Base-by-base conservation (phyloP, 441 rosid species). In the Erodium chrysanthum region DNA sequence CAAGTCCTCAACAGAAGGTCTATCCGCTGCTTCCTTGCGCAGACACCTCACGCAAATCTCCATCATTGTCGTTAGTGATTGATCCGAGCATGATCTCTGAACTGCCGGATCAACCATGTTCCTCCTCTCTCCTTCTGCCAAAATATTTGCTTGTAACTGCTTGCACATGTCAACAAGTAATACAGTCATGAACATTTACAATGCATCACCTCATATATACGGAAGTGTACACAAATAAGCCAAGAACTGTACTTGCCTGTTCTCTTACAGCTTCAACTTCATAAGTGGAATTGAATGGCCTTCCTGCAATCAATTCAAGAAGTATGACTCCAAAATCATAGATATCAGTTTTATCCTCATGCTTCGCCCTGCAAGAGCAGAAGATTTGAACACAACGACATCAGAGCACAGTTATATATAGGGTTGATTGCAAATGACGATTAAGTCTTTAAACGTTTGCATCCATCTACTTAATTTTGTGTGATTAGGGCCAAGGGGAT, bases 1-100 rank as follows among this genome's bases (percentile, higher is more conserved):
- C 23, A 94, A 84, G 64, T 94, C 98, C 70, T 94, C 98, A 40
- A 94, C 72, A 5, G 98, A 88, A 33, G 96, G 96, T 58, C 94
- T 79, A 4, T 88, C 90, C 17, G 65, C 66, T 9, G 92, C 86
- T 7, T 87, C 80, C 75, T 82, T 79, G 0, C 72, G 83, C 65
- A 94, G 78, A 74, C 97, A 94, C 76, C 96, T 84, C 46, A 77
- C 65, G 27, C 96, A 86, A 44, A 94, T 81, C 75, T 88, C 97
- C 84, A 83, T 84, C 86, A 81, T 82, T 7, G 98, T 91, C 78
- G 83, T 85, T 68, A 89, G 58, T 21, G 98, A 89, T 75, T 89
- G 91, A 62, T 87, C 91, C 12, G 92, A 84, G 68, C 89, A 87
- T 63, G 78, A 71, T 60, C 73, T 89, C 62, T 64, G 76, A 18